A percentile compares a stretch with the other conserved stretches of the same genome.
Evolutionary conservation across 2,329 filamentous ascomycete genomes (phyloP).

Genomic region (Metarhizium brunneum): DNA sequence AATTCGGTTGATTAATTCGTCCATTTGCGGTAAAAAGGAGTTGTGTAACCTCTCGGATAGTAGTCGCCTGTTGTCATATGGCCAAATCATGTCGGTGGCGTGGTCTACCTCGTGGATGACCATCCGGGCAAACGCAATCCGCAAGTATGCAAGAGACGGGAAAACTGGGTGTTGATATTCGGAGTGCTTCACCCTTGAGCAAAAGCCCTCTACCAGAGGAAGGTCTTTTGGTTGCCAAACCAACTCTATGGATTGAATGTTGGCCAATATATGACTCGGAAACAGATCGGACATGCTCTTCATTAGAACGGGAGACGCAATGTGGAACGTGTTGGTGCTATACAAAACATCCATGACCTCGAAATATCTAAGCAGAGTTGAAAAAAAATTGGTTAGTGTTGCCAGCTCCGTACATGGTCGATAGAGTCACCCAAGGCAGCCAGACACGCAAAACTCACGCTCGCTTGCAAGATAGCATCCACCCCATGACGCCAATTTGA

Average conservation of each 20-base stretch:
- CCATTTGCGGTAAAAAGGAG: conserved; percentile 7
- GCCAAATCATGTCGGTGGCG: conserved; percentile 8
- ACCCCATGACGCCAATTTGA: conserved; percentile 19
- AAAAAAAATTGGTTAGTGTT: background rate
- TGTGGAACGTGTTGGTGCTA: conserved; percentile 17
- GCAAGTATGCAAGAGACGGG: conserved; percentile 8
- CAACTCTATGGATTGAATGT: conserved; percentile 10
- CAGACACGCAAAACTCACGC: conserved; percentile 11
- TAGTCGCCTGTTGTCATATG: conserved; percentile 6
- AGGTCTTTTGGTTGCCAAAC: conserved; percentile 9
- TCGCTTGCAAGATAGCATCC: conserved; percentile 18
- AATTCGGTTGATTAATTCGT: conserved; percentile 8
- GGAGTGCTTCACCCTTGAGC: background rate
- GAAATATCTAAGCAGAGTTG: conserved; percentile 10
- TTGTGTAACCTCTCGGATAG: conserved; percentile 7
- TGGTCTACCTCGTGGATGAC: conserved; percentile 7
- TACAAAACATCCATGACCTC: conserved; percentile 20
- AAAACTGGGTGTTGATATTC: conserved; percentile 4
- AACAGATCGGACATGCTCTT: conserved; percentile 10
- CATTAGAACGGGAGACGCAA: conserved; percentile 10
- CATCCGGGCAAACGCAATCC: conserved; percentile 8
- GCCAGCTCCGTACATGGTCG: background rate
- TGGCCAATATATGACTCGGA: conserved; percentile 6
- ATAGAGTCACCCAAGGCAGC: background rate
- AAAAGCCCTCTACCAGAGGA: conserved; percentile 6